Evolutionary conservation across 768 basidiomycete species (phyloP).

Genomic region (Russula abietina): DNA sequence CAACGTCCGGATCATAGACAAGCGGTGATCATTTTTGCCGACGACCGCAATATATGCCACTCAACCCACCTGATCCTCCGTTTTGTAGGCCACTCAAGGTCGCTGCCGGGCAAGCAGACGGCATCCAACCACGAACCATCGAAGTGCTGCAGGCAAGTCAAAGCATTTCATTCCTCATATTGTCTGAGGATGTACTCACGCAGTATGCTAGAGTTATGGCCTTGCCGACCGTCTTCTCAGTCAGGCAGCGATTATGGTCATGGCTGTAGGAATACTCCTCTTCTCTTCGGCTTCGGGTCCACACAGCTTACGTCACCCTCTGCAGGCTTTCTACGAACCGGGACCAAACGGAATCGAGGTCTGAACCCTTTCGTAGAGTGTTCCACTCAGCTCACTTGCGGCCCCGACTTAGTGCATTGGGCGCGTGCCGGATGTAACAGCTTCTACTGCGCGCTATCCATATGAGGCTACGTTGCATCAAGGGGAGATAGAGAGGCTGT

Average conservation of each 20-base stretch:
- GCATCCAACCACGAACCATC: constrained; percentile 49
- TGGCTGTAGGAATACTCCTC: constrained; percentile 40
- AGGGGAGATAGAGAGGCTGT: constrained; percentile 50
- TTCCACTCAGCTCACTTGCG: neutral
- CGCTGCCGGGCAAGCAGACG: constrained; percentile 48
- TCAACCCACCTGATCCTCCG: neutral
- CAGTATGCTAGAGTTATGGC: constrained; percentile 62
- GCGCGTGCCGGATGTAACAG: constrained; percentile 55
- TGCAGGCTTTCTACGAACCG: constrained; percentile 72
- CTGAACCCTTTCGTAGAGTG: neutral
- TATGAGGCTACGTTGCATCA: constrained; percentile 68
- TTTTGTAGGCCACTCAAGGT: constrained; percentile 34
- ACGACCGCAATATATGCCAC: neutral
- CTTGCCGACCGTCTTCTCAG: constrained; percentile 56
- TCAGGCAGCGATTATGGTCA: constrained; percentile 64
- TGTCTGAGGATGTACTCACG: neutral
- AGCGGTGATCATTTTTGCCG: constrained; percentile 35
- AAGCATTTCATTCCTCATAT: too few relatives aligned
- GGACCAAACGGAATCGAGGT: constrained; percentile 55
- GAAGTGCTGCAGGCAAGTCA: constrained; percentile 43
- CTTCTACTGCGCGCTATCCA: constrained; percentile 59
- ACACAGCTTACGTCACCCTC: neutral
- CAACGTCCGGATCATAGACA: constrained; percentile 54
- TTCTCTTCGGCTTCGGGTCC: too few relatives aligned
- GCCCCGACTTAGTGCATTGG: constrained; percentile 45